phyloP scores from a whole-genome alignment of 169 alveolate species.

The Perkinsus chesapeaki region DNA sequence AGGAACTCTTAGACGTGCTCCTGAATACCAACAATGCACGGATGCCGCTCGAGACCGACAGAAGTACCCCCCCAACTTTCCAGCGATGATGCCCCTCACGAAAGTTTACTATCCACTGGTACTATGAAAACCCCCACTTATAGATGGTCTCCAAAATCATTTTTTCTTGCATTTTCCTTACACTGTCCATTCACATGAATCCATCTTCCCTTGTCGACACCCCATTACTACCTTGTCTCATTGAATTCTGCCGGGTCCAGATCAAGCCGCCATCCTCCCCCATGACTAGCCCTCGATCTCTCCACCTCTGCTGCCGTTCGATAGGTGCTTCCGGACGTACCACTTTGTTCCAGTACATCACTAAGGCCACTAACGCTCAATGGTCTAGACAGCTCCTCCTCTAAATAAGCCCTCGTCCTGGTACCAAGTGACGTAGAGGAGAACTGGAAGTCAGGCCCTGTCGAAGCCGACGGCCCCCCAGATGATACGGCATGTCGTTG shows the following conservation, averaged over 20 bases:
- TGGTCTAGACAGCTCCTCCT: not conserved
- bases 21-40: too few species aligned
- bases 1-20: too few species aligned
- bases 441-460: not conserved
- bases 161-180: too few species aligned
- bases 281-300: not conserved
- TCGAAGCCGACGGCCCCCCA: too few species aligned
- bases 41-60: too few species aligned
- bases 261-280: not conserved
- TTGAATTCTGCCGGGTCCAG: not conserved
- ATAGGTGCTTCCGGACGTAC: not conserved
- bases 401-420: not conserved
- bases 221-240: not conserved
- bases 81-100: too few species aligned
- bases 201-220: too few species aligned
- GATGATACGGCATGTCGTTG: not conserved
- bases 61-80: too few species aligned
- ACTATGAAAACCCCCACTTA: too few species aligned
- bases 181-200: too few species aligned
- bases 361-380: not conserved
- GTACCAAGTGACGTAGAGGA: not conserved
- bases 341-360: not conserved
- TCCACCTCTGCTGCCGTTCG: not conserved
- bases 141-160: too few species aligned
- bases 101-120: too few species aligned